Percentiles rank a stretch among this genome's conserved stretches.
These are phyloP conservation scores for Pyronema omphalodes DNA, from an alignment of 495 filamentous ascomycete genomes.

Conservation along the genomic window DNA sequence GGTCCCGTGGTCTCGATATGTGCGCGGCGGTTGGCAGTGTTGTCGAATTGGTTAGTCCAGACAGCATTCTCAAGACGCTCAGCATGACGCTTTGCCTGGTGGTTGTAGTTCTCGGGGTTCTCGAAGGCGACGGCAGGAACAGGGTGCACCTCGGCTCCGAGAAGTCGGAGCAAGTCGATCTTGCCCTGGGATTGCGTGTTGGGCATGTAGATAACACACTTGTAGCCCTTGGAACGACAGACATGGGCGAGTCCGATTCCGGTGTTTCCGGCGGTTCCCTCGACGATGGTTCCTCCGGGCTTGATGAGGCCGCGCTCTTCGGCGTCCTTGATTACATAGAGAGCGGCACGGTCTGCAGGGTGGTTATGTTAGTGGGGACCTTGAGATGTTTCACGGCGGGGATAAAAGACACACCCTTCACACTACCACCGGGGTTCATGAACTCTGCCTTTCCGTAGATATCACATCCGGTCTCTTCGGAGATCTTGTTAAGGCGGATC, in stretches of 20 bases:
- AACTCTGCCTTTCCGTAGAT: constrained; percentile 95
- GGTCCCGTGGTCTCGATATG: constrained; percentile 95
- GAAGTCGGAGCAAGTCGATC: constrained; percentile 74
- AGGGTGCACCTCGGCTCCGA: constrained; percentile 96
- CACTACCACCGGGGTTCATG: constrained; percentile 89
- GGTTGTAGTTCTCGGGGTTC: constrained; percentile 92
- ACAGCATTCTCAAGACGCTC: constrained; percentile 74
- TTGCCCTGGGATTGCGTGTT: constrained; percentile 97
- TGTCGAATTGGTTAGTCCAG: constrained; percentile 99
- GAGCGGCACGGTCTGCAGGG: constrained; percentile 58
- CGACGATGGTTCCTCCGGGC: constrained; percentile 83
- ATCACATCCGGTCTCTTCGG: constrained; percentile 82
- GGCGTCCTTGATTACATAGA: constrained; percentile 85
- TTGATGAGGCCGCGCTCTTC: constrained; percentile 67
- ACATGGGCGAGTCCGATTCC: constrained; percentile 96
- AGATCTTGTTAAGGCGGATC: constrained; percentile 73
- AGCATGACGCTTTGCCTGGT: constrained; percentile 78
- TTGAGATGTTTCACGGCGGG: neutral
- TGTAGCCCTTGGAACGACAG: constrained; percentile 81
- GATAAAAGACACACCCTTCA: constrained; percentile 37
- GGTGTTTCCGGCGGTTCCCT: constrained; percentile 94
- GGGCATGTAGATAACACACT: constrained; percentile 97
- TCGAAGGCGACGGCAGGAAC: constrained; percentile 95
- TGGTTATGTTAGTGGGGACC: constrained; percentile 1
- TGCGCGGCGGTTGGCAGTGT: constrained; percentile 77